Conservation (phyloP, 257 asterid species). For the Paraleonurus japonicus region DNA sequence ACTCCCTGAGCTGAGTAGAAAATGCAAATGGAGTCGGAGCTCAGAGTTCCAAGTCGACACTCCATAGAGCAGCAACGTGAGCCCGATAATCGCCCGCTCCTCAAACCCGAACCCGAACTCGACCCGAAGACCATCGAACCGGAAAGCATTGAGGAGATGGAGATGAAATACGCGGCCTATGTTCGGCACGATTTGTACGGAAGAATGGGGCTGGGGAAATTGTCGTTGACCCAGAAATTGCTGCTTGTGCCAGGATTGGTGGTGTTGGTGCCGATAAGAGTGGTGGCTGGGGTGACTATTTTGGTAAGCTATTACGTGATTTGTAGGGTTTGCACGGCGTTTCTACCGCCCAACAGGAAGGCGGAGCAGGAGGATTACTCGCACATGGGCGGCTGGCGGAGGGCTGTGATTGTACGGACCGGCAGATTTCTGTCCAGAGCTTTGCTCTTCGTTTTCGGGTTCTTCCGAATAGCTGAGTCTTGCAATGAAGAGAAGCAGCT, state of each 20-base stretch:
- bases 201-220: slow-evolving; percentile 65
- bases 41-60: slow-evolving; percentile 43
- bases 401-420: slow-evolving; percentile 59
- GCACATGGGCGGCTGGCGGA: slow-evolving; percentile 86
- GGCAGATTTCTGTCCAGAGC: slow-evolving; percentile 71
- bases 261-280: slow-evolving; percentile 62
- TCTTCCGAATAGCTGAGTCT: slow-evolving; percentile 62
- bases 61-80: slow-evolving; percentile 30
- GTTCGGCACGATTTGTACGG: slow-evolving; percentile 82
- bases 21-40: slow-evolving; percentile 63
- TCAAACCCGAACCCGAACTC: slow-evolving; percentile 45
- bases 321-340: slow-evolving; percentile 78
- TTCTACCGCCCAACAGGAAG: slow-evolving; percentile 59
- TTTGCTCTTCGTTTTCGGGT: slow-evolving; percentile 72
- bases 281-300: slow-evolving; percentile 43
- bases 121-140: slow-evolving; percentile 10
- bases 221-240: slow-evolving; percentile 60
- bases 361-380: slow-evolving; percentile 95
- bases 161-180: slow-evolving; percentile 66
- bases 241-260: slow-evolving; percentile 57
- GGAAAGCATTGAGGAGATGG: slow-evolving; percentile 58
- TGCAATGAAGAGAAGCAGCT: slow-evolving; percentile 28
- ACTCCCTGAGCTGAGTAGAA: not conserved
- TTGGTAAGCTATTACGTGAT: slow-evolving; percentile 70
- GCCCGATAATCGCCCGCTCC: slow-evolving; percentile 67